These are phyloP conservation scores for Backusella luteola DNA, from an alignment of 192 early-diverging fungal species.

Conservation along the genomic window DNA sequence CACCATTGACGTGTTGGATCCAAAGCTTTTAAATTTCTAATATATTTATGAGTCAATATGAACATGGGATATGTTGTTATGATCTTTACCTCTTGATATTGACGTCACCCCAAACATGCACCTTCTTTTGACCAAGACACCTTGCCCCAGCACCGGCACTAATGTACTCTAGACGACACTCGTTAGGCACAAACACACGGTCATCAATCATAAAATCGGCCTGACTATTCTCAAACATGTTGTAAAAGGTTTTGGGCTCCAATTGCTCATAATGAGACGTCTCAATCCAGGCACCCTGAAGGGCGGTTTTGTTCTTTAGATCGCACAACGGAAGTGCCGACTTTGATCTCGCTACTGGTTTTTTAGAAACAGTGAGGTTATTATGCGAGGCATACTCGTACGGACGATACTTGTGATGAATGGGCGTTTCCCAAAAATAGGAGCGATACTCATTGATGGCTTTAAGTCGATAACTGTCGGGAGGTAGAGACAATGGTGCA, in stretches of 20 bases:
- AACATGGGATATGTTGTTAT: no score
- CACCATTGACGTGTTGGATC: conserved; percentile 26
- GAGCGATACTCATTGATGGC: conserved; percentile 26
- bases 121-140: conserved; percentile 19
- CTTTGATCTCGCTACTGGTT: background rate
- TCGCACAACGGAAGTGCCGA: background rate
- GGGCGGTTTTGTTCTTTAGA: background rate
- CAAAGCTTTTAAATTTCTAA: conserved; percentile 30
- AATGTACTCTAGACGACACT: conserved; percentile 27
- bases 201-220: conserved; percentile 18
- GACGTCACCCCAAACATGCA: conserved; percentile 36
- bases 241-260: conserved; percentile 27
- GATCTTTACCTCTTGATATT: conserved; percentile 26
- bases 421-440: conserved; percentile 31
- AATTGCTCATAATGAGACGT: conserved; percentile 10
- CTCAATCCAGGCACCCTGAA: conserved; percentile 26
- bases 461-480: conserved; percentile 25
- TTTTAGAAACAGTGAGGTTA: background rate
- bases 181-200: conserved; percentile 26
- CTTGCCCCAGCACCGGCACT: conserved; percentile 17
- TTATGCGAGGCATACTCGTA: conserved; percentile 16
- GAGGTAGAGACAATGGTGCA: conserved; percentile 18
- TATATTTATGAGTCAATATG: background rate
- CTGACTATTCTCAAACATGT: conserved; percentile 31
- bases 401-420: conserved; percentile 24